These are phyloP conservation scores for Ustilago curta DNA, from an alignment of 1,284 basidiomycete genomes.

Conservation along the genomic window DNA sequence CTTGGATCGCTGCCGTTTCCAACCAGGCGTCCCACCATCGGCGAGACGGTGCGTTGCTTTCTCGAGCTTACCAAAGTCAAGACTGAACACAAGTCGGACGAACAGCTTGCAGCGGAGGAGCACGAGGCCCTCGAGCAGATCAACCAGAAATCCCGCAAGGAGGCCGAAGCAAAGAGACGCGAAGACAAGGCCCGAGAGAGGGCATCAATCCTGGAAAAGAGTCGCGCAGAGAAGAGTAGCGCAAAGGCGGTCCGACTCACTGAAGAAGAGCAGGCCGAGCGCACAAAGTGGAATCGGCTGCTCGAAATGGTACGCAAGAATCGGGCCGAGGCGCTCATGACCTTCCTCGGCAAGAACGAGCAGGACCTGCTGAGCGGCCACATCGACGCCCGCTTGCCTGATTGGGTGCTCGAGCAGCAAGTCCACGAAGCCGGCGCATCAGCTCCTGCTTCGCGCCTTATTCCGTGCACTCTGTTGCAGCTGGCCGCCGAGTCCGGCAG, in stretches of 20 bases:
- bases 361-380: constrained; percentile 70
- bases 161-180: constrained; percentile 48
- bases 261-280: constrained; percentile 41
- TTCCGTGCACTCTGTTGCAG: constrained; percentile 78
- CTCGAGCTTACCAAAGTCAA: constrained; percentile 88
- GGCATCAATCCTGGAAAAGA: constrained; percentile 26
- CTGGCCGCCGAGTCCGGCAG: constrained; percentile 81
- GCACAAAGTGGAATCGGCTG: constrained; percentile 71
- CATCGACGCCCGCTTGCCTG: constrained; percentile 57
- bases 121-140: constrained; percentile 41
- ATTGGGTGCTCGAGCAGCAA: constrained; percentile 60
- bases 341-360: constrained; percentile 84
- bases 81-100: constrained; percentile 85
- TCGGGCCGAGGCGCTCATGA: constrained; percentile 80
- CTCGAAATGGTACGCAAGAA: constrained; percentile 90
- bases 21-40: constrained; percentile 78
- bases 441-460: constrained; percentile 43
- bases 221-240: constrained; percentile 30
- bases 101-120: constrained; percentile 77
- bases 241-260: constrained; percentile 30
- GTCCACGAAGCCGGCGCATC: constrained; percentile 59
- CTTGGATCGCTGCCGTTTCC: constrained; percentile 59
- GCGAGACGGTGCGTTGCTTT: constrained; percentile 88
- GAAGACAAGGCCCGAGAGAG: constrained; percentile 48
- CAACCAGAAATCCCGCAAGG: constrained; percentile 38